A percentile compares a stretch with the other conserved stretches of the same genome.
These are phyloP conservation scores for Backusella tuberculispora DNA, from an alignment of 192 early-diverging fungal genomes.

Conservation along the genomic window DNA sequence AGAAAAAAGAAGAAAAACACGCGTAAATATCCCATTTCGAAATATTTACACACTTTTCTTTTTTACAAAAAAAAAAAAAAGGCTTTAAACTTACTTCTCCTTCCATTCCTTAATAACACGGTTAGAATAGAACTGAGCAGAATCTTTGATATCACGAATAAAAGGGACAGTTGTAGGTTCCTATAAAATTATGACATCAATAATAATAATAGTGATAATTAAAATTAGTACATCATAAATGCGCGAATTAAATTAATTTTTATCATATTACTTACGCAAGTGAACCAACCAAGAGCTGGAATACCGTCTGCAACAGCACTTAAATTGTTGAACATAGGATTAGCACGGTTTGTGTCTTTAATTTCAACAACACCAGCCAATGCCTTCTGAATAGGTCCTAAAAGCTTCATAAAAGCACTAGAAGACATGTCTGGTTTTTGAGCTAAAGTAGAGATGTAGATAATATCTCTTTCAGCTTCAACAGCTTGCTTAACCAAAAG, in stretches of 20 bases:
- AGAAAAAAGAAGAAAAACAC: background rate
- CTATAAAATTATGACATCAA: constrained; percentile 32
- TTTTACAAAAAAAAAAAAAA: background rate
- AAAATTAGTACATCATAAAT: background rate
- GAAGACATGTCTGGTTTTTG: constrained; percentile 77
- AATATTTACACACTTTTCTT: background rate
- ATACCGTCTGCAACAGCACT: constrained; percentile 87
- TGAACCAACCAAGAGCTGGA: constrained; percentile 92
- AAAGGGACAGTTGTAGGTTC: constrained; percentile 88
- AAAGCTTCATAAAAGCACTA: constrained; percentile 59
- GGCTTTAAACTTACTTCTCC: constrained; percentile 69
- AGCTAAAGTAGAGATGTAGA: constrained; percentile 69
- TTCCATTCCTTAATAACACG: constrained; percentile 88
- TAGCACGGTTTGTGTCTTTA: constrained; percentile 79
- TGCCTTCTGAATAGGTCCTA: constrained; percentile 71
- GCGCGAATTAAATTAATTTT: background rate
- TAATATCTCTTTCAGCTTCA: constrained; percentile 73
- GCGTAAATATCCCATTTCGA: constrained; percentile 2
- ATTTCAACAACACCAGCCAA: constrained; percentile 70
- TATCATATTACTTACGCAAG: constrained; percentile 56
- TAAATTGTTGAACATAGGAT: constrained; percentile 78
- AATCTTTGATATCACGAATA: constrained; percentile 87
- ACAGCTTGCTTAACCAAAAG: constrained; percentile 61
- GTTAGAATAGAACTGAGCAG: constrained; percentile 91
- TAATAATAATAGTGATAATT: background rate